Conservation (phyloP, 495 filamentous ascomycete genomes). For the Saxophila tyrrhenica region DNA sequence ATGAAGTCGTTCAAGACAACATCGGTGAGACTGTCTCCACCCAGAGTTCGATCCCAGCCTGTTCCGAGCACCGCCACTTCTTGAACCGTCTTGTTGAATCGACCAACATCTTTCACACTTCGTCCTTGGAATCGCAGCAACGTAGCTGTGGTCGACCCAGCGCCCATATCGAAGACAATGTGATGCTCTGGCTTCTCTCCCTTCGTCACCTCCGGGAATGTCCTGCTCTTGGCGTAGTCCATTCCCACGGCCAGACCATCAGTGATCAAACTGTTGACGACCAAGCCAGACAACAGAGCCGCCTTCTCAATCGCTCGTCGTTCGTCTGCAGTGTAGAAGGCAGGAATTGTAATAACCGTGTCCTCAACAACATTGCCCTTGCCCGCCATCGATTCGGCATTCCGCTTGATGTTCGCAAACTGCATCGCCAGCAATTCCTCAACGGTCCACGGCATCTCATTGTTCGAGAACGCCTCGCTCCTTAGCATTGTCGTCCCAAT, state of each 20-base stretch:
- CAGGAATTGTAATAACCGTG: conserved; percentile 81
- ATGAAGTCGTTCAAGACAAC: conserved; percentile 84
- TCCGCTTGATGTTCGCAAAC: conserved; percentile 72
- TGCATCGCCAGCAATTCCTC: conserved; percentile 98
- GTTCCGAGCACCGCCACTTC: conserved; percentile 77
- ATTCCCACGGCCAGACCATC: conserved; percentile 88
- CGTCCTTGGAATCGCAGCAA: conserved; percentile 80
- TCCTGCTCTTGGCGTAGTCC: conserved; percentile 86
- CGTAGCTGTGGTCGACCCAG: conserved; percentile 93
- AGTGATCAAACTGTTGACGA: conserved; percentile 70
- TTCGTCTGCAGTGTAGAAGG: conserved; percentile 83
- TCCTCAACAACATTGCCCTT: conserved; percentile 61
- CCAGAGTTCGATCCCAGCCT: conserved; percentile 82
- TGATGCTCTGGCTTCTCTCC: conserved; percentile 86
- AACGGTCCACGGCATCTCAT: conserved; percentile 63
- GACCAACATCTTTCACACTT: conserved; percentile 82
- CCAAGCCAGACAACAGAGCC: conserved; percentile 75
- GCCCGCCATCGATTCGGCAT: conserved; percentile 79
- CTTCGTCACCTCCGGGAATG: conserved; percentile 72
- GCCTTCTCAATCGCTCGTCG: conserved; percentile 71
- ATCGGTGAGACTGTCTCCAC: conserved; percentile 80
- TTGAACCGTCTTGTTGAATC: conserved; percentile 92
- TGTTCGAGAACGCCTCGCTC: conserved; percentile 56
- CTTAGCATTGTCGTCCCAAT: conserved; percentile 64
- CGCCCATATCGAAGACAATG: conserved; percentile 95